Evolutionary conservation across 805 yeast genomes (phyloP).

Genomic region (Cyberlindnera amylophila): DNA sequence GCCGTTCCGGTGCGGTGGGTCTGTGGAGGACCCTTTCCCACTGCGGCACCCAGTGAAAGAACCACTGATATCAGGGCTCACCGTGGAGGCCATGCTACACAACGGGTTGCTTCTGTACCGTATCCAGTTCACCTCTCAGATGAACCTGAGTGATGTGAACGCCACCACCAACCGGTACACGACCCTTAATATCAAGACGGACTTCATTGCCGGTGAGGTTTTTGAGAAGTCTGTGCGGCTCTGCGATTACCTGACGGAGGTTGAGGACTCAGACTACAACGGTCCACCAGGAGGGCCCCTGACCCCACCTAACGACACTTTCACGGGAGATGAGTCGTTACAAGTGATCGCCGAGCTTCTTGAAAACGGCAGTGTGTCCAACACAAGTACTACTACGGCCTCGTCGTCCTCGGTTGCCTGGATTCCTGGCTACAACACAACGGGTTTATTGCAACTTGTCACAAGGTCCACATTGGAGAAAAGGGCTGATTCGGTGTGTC

Average conservation of each 20-base stretch:
- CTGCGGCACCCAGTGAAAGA: no score
- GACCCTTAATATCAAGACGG: constrained; percentile 4
- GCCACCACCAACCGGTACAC: constrained; percentile 2
- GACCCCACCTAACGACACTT: constrained; percentile 1
- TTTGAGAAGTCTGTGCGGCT: constrained; percentile 2
- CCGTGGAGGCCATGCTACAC: constrained; percentile 3
- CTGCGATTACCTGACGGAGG: constrained; percentile 7
- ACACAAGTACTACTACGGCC: not conserved
- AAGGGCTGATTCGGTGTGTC: constrained; percentile 15
- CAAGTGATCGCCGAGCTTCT: constrained; percentile 1
- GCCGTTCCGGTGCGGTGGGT: constrained; percentile 1
- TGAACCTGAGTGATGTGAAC: constrained; percentile 3
- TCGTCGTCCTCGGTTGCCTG: not conserved
- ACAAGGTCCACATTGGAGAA: not conserved
- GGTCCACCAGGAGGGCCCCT: constrained; percentile 5
- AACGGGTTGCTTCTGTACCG: constrained; percentile 3
- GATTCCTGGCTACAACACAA: constrained; percentile 5
- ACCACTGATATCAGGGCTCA: not conserved
- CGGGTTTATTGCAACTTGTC: not conserved
- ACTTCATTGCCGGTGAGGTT: constrained; percentile 8
- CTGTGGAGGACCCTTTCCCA: no score
- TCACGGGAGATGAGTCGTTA: constrained; percentile 3
- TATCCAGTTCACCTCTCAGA: constrained; percentile 3
- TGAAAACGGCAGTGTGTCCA: not conserved
- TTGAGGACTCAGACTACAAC: constrained; percentile 1